Base-by-base conservation (phyloP, 2,329 filamentous ascomycete genomes). In the Microascus cirrosus region DNA sequence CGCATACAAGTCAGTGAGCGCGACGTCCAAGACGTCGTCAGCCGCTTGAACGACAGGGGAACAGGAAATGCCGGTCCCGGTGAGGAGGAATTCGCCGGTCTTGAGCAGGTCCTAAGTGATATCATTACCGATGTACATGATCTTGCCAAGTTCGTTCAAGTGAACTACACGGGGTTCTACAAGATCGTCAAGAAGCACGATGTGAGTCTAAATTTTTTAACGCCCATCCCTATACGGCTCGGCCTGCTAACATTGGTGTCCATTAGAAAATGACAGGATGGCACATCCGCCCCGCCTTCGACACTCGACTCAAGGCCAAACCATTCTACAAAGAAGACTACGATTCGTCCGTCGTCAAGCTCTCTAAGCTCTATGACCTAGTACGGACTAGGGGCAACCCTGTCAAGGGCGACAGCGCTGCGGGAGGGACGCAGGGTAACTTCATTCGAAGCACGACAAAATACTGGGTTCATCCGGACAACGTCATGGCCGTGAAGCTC, bases 171-270 rank as follows among this genome's bases (percentile, higher is more conserved):
- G 0, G 94, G 94, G 5, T 99, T 99, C 71, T 95, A 96, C 77
- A 99, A 99, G 79, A 99, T 99, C 62, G 96, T 99, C 73, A 99
- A 99, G 80, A 99, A 99, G 79, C 94, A 99, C 72, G 94, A 96
- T 75, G 89, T 93, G 73, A 65, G 87, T 62, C 42, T 12, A n/a
- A n/a, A 5, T 13, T 28, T 55, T 24, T 39, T 52, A 2, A 24
- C 45, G 45, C 45, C 12, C 6, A 24, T 13, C 45, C 22, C n/a
- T 24, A 20, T 50, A 1, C 22, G 22, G 45, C 45, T 13, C 22
- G n/a, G 45, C 20, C 12, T 11, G 24, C 45, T 24, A 50, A 24
- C 45, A 22, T 12, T 12, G 45, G 12, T 24, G 11, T 3, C 45
- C 35, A 51, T 22, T 66, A 94, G 88, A 99, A 99, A 90, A 80